phyloP scores from a whole-genome alignment of 1,284 basidiomycete species.

The Stygiomarasmius scandens region DNA sequence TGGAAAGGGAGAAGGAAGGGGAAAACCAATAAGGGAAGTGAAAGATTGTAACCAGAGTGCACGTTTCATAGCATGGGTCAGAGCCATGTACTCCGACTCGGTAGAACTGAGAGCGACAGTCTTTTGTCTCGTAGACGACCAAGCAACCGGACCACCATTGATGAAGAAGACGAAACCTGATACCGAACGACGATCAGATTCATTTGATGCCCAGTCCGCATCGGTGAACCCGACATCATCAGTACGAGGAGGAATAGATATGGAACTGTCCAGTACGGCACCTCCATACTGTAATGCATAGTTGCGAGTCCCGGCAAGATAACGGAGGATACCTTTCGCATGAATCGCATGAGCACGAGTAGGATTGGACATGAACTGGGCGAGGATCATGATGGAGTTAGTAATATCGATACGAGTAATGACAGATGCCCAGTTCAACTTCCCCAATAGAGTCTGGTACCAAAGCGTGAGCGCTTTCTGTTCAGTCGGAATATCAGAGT shows the following conservation, averaged over 20 bases:
- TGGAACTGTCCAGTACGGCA: not conserved
- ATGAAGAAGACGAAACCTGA: slow-evolving; percentile 28
- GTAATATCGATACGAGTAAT: slow-evolving; percentile 7
- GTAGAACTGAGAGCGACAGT: slow-evolving; percentile 25
- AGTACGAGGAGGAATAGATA: not conserved
- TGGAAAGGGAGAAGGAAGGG: slow-evolving; percentile 1
- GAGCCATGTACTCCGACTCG: slow-evolving; percentile 29
- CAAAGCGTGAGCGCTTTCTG: no score
- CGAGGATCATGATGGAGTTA: not conserved
- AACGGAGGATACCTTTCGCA: not conserved
- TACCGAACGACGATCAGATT: slow-evolving; percentile 22
- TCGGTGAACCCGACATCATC: slow-evolving; percentile 21
- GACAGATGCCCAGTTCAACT: not conserved
- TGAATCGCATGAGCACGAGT: not conserved
- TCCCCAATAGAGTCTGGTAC: not conserved
- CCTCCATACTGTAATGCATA: not conserved
- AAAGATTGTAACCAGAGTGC: slow-evolving; percentile 30
- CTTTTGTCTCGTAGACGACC: slow-evolving; percentile 33
- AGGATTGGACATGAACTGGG: not conserved
- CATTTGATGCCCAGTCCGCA: slow-evolving; percentile 28
- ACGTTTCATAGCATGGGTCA: slow-evolving; percentile 32
- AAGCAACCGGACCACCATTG: slow-evolving; percentile 22
- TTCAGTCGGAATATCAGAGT: no score
- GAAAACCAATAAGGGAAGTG: slow-evolving; percentile 18
- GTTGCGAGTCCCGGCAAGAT: not conserved